A percentile compares a stretch with the other conserved stretches of the same genome.
Conservation (phyloP, 2,329 filamentous ascomycete genomes). For the Rasamsonia emersonii region DNA sequence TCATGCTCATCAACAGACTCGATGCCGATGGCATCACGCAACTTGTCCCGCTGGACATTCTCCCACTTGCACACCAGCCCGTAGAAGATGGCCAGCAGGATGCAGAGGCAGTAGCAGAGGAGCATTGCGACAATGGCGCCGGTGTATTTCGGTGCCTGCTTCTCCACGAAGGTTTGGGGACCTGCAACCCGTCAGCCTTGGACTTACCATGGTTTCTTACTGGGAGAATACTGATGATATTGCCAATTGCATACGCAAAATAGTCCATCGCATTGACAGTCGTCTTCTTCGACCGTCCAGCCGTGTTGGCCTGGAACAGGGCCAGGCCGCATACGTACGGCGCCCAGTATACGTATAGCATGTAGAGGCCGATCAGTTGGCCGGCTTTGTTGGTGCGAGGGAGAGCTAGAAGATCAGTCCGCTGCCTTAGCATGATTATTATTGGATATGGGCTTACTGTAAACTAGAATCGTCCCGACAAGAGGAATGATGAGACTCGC, state of each 20-base stretch:
- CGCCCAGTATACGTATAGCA: constrained; percentile 27
- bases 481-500: constrained; percentile 6
- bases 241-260: constrained; percentile 27
- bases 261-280: constrained; percentile 23
- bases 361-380: constrained; percentile 26
- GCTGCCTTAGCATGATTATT: constrained; percentile 7
- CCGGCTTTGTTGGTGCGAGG: constrained; percentile 16
- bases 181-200: background rate
- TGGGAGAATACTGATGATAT: constrained; percentile 20
- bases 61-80: constrained; percentile 3
- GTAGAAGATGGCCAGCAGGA: constrained; percentile 2
- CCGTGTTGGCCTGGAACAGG: constrained; percentile 15
- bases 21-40: background rate
- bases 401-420: constrained; percentile 10
- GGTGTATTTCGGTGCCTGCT: constrained; percentile 24
- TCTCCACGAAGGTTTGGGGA: constrained; percentile 25
- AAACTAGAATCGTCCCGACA: constrained; percentile 6
- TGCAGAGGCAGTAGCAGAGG: constrained; percentile 6
- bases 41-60: constrained; percentile 1
- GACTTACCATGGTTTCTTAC: background rate
- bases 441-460: constrained; percentile 1
- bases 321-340: constrained; percentile 12
- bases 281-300: constrained; percentile 25
- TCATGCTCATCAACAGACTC: constrained; percentile 1
- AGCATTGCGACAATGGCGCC: constrained; percentile 5